Base-by-base conservation (phyloP, 352 stramenopile species). In the Phytophthora podocarpi region DNA sequence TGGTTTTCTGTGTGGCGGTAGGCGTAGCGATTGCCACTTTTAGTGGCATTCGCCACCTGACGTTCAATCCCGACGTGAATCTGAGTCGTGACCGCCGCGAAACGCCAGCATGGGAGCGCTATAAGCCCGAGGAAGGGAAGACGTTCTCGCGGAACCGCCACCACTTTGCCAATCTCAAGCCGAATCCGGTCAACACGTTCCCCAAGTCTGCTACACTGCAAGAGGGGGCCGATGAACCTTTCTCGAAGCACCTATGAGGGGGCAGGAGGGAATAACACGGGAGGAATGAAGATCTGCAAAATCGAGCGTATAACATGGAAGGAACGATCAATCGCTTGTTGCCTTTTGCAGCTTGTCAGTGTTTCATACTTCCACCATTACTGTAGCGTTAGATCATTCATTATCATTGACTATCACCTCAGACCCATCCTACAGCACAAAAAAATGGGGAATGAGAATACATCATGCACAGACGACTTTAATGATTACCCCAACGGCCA, bases 331-430 rank as follows among this genome's bases (percentile, higher is more conserved):
- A 13, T 11, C 10, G 31, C 10, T 36, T 36, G n/a, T n/a, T 36
- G n/a, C 6, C 31, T 12, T 36, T 36, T 36, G 31, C 10, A 20
- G 13, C 9, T 7, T 21, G 15, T 11, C 11, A 40, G 34, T 28
- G 37, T 11, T 1, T 46, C 9, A 20, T 24, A 5, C n/a, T 28
- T 13, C 2, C n/a, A n/a, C n/a, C n/a, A n/a, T n/a, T n/a, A n/a
- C n/a, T n/a, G n/a, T n/a, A 13, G 31, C 31, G 31, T 11, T 11
- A 11, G 18, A 15, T 41, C 59, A 74, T 34, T 75, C 51, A 1
- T 68, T 72, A 51, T 87, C 76, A 37, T 92, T 92, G 12, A 92
- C 64, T 13, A 92, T 41, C 15, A 93, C 74, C 54, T 93, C 80
- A 13, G 74, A 81, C 1, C 76, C 78, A 50, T 93, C 77, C 81